Base-by-base conservation (phyloP, 2,329 filamentous ascomycete species). In the Fusarium papillatum region DNA sequence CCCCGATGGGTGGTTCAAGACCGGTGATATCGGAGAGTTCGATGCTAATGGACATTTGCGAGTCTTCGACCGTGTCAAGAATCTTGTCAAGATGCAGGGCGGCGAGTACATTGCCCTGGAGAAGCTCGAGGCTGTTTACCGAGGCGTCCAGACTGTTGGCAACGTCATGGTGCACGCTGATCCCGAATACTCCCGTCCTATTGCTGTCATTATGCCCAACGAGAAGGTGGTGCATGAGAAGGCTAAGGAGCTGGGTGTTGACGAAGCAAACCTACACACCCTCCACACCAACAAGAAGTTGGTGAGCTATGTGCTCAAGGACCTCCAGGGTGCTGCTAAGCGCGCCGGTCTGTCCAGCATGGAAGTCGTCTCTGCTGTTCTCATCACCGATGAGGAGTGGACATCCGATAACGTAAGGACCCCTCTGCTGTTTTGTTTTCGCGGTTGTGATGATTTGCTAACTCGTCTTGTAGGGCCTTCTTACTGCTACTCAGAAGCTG, bases 71-170 rank as follows among this genome's bases (percentile, higher is more conserved):
- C 95, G 96, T 79, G 96, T 98, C 91, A 98, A 98, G 93, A 98
- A 98, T 86, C 88, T 98, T 68, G 95, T 98, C 85, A 98, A 98
- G 92, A 96, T 97, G 75, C 91, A 95, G 76, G 95, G 96, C 72
- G 96, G 96, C 78, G 96, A 98, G 88, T 98, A 98, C 85, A 97
- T 98, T 83, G 97, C 96, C 26, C 90, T 99, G 6, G 96, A 98
- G 88, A 98, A 96, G 88, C 92, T 98, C 71, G 96, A 98, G 86
- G 94, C 96, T 5, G 89, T 98, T 66, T 98, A 98, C 87, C 93
- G 96, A 73, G 93, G 95, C 57, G 91, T 90, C 13, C 89, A 91
- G n/a, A 90, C 94, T 13, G 95, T 98, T 24, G 90, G 91, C 71
- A 98, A 98, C 86, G 92, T 98, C 82, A 97, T 97, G 88, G 90